Conservation (phyloP, 2,329 filamentous ascomycete species). For the Sporothrix variecibatus region DNA sequence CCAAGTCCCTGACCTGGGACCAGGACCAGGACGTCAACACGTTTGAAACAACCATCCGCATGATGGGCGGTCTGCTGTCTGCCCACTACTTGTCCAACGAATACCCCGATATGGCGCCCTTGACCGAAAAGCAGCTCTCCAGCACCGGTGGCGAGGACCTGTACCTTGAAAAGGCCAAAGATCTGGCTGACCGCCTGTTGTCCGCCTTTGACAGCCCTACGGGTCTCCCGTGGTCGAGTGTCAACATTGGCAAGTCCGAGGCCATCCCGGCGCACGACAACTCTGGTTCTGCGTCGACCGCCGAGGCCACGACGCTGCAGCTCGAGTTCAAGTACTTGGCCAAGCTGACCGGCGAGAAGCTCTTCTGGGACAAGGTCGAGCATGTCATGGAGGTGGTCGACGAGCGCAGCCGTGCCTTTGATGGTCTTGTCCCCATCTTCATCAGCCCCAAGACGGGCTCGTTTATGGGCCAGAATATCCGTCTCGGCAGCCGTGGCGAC, state of each 20-base stretch:
- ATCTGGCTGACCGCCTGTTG: slow-evolving; percentile 83
- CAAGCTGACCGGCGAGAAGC: slow-evolving; percentile 86
- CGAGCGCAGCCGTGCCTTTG: slow-evolving; percentile 71
- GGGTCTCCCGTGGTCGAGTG: slow-evolving; percentile 85
- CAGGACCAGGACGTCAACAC: slow-evolving; percentile 96
- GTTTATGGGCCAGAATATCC: slow-evolving; percentile 83
- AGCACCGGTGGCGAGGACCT: slow-evolving; percentile 80
- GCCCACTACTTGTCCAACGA: slow-evolving; percentile 91
- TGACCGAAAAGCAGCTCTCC: slow-evolving; percentile 65
- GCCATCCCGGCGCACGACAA: slow-evolving; percentile 83
- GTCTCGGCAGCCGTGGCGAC: slow-evolving; percentile 89
- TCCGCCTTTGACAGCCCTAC: slow-evolving; percentile 85
- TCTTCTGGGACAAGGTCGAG: slow-evolving; percentile 91
- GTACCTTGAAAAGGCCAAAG: slow-evolving; percentile 93
- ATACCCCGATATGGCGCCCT: slow-evolving; percentile 76
- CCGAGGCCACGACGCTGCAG: slow-evolving; percentile 88
- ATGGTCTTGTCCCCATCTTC: slow-evolving; percentile 89
- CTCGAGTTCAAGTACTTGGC: slow-evolving; percentile 97
- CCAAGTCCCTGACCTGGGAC: slow-evolving; percentile 77
- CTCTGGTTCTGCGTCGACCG: slow-evolving; percentile 86
- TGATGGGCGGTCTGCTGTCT: slow-evolving; percentile 89
- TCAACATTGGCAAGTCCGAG: slow-evolving; percentile 76
- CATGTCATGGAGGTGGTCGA: slow-evolving; percentile 91
- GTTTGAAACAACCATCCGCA: slow-evolving; percentile 96
- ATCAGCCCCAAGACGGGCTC: slow-evolving; percentile 76